Evolutionary conservation across 2,329 filamentous ascomycete genomes (phyloP).

Genomic region (Acrocalymma vagum): DNA sequence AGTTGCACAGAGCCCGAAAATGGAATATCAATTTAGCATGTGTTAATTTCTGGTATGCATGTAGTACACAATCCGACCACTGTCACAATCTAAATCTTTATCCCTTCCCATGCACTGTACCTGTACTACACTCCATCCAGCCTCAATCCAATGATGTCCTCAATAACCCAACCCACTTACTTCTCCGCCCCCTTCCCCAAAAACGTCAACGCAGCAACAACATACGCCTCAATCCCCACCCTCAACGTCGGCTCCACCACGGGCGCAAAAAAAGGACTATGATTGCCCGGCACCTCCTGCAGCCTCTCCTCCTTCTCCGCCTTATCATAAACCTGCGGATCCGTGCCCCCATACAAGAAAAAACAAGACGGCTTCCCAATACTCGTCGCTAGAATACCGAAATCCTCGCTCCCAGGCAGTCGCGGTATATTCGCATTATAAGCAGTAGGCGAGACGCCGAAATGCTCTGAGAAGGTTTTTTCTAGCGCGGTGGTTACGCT

Average conservation of each 20-base stretch:
- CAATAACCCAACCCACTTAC: too few species aligned
- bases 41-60: too few species aligned
- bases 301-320: slow-evolving; percentile 55
- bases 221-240: slow-evolving; percentile 60
- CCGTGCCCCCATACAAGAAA: slow-evolving; percentile 65
- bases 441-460: slow-evolving; percentile 37
- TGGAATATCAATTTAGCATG: too few species aligned
- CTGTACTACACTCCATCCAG: too few species aligned
- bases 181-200: slow-evolving; percentile 31
- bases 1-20: too few species aligned
- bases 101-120: too few species aligned
- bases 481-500: slow-evolving; percentile 53
- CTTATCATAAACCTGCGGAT: slow-evolving; percentile 60
- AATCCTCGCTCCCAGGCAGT: slow-evolving; percentile 65
- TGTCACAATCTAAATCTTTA: too few species aligned
- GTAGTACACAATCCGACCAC: too few species aligned
- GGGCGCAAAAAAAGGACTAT: slow-evolving; percentile 67
- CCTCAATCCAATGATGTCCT: too few species aligned
- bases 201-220: slow-evolving; percentile 60
- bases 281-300: slow-evolving; percentile 65
- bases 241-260: slow-evolving; percentile 66
- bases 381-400: slow-evolving; percentile 62
- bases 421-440: slow-evolving; percentile 53
- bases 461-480: slow-evolving; percentile 56
- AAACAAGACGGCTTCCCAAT: slow-evolving; percentile 62